phyloP scores from a whole-genome alignment of 2,329 filamentous ascomycete genomes.

The Fusarium multiceps region DNA sequence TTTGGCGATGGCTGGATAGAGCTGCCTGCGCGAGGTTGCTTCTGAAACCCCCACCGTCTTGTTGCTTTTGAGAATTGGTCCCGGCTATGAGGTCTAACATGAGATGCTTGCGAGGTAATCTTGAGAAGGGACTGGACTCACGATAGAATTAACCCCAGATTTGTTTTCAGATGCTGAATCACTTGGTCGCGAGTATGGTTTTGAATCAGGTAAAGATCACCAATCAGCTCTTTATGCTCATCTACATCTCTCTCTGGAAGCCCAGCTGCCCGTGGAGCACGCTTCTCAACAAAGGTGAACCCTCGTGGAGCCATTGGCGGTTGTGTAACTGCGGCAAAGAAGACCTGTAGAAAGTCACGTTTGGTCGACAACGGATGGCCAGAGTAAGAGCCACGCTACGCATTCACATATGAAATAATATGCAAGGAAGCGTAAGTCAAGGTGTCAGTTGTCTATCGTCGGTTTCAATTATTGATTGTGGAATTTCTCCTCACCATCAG shows the following conservation, averaged over 20 bases:
- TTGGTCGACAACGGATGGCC: too few species aligned
- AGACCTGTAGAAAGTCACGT: not conserved
- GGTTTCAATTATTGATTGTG: fast-evolving
- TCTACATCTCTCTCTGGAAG: not conserved
- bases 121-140: not conserved
- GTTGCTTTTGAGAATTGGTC: slow-evolving; percentile 15
- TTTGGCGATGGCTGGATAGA: not conserved
- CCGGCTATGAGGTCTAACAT: not conserved
- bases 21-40: not conserved
- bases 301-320: not conserved
- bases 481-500: fast-evolving
- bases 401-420: not conserved
- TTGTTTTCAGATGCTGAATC: not conserved
- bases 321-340: too few species aligned
- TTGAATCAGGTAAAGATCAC: not conserved
- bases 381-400: not conserved
- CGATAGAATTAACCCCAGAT: not conserved
- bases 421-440: not conserved
- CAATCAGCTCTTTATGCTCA: slow-evolving; percentile 1
- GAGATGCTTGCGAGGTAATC: not conserved
- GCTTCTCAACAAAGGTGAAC: not conserved
- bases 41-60: slow-evolving; percentile 2
- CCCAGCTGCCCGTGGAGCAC: not conserved
- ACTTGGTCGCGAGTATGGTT: slow-evolving; percentile 2
- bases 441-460: too few species aligned